Percentiles rank a stretch among this genome's conserved stretches.
Conservation (phyloP, 257 asterid genomes). For the Scutellaria barbata region DNA sequence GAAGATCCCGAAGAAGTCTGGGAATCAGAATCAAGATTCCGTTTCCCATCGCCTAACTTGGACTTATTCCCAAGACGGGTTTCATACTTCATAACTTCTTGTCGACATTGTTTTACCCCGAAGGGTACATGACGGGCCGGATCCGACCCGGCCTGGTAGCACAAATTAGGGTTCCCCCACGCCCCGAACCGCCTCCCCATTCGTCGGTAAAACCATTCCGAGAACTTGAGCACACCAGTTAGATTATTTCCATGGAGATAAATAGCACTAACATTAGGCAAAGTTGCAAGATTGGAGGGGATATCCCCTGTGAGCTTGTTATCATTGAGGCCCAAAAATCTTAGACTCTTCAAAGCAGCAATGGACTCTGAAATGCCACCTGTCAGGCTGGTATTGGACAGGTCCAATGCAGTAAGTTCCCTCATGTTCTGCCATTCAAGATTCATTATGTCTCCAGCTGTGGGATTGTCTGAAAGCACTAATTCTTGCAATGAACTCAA, state of each 20-base stretch:
- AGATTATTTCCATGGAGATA: conserved; percentile 84
- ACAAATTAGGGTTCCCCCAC: conserved; percentile 83
- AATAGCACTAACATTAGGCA: conserved; percentile 69
- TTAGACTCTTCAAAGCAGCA: conserved; percentile 52
- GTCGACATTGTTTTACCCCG: conserved; percentile 71
- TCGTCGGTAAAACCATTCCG: conserved; percentile 61
- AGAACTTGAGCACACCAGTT: conserved; percentile 77
- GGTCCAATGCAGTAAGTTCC: conserved; percentile 57
- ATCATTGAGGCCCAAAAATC: conserved; percentile 78
- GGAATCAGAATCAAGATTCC: conserved; percentile 32
- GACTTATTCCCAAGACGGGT: conserved; percentile 36
- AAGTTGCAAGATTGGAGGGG: conserved; percentile 53
- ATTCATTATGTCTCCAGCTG: conserved; percentile 59
- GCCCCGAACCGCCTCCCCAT: conserved; percentile 89
- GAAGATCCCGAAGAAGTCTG: conserved; percentile 44
- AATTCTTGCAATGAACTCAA: conserved; percentile 69
- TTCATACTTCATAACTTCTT: conserved; percentile 40
- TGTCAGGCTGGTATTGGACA: conserved; percentile 72
- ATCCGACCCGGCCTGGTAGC: conserved; percentile 49
- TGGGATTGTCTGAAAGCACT: conserved; percentile 77
- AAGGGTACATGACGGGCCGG: conserved; percentile 51
- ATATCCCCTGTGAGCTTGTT: conserved; percentile 71
- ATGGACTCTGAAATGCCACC: conserved; percentile 80
- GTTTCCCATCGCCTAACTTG: conserved; percentile 37
- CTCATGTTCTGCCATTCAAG: conserved; percentile 61